Conservation (phyloP, 2,329 filamentous ascomycete genomes). For the Colletotrichum musicola region DNA sequence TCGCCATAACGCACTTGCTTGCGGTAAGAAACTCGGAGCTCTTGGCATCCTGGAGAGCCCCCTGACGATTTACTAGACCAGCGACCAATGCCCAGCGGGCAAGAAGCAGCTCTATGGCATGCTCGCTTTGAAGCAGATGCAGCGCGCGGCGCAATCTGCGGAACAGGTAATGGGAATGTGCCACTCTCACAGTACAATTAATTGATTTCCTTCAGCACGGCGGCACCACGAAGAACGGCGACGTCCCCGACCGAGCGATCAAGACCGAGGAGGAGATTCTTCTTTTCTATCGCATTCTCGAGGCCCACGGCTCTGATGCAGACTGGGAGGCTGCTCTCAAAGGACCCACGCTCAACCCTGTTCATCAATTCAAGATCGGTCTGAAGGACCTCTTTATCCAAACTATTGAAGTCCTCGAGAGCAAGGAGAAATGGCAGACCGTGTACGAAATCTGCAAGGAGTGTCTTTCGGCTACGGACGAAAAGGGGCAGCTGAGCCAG, state of each 20-base stretch:
- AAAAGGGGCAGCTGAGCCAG: constrained; percentile 53
- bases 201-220: neutral
- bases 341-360: constrained; percentile 56
- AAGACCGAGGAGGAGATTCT: constrained; percentile 64
- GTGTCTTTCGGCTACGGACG: constrained; percentile 55
- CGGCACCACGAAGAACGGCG: constrained; percentile 9
- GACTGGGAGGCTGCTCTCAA: constrained; percentile 56
- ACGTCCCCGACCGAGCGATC: constrained; percentile 48
- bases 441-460: constrained; percentile 59
- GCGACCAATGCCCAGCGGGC: constrained; percentile 58
- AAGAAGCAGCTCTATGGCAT: constrained; percentile 66
- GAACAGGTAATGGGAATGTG: constrained; percentile 53
- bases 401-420: constrained; percentile 53
- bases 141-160: constrained; percentile 60
- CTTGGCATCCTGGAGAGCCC: no score
- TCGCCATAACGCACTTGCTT: constrained; percentile 65
- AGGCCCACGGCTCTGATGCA: constrained; percentile 55
- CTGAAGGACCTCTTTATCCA: constrained; percentile 62
- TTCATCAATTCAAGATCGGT: constrained; percentile 58
- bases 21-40: constrained; percentile 55
- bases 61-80: constrained; percentile 50
- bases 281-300: constrained; percentile 62
- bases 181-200: neutral
- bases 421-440: constrained; percentile 54
- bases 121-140: constrained; percentile 64